Evolutionary conservation across 306 rosid species (phyloP), one percentile per base, ranked within the genome.

Genomic region (Castanea mollissima): DNA sequence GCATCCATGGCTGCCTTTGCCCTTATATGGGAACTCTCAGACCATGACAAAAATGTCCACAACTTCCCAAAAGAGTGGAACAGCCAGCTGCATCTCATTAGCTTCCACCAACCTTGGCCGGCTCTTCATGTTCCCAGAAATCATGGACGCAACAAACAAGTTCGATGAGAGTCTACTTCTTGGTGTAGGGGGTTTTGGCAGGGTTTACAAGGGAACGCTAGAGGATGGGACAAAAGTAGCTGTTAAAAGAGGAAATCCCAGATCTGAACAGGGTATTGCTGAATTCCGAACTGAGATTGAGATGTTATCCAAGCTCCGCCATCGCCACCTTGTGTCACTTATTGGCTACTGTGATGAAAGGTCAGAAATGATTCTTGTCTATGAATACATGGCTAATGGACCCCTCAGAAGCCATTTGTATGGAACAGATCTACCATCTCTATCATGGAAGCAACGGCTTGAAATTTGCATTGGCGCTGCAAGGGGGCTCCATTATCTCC

Each of bases 401-500:
- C 98, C 99, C 67, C 90, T 95, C 35, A 77, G 99, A 83, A 93
- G 98, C 83, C 99, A 95, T 81, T 76, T 95, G 87, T 95, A 95
- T 78, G 99, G 99, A 80, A 84, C 98, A 15, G 93, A 90, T 78
- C 86, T 93, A 19, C 98, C 98, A 18, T 77, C 89, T 19, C 75
- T 95, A 6, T 83, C 99, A 8, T 95, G 99, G 99, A 92, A 90
- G 83, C 99, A 89, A 55, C 84, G 99, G 52, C 97, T 92, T 25
- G 98, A 95, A 79, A 93, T 95, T 70, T 95, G 99, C 88, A 92
- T 95, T 21, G 99, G 98, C 8, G 95, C 99, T 71, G 97, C 99
- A 55, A 88, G 97, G 65, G 99, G 99, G 60, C 99, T 95, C 73
- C 99, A 91, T 79, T 92, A 95, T 86, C 97, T 95, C 74, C 99